Percentiles rank a stretch among this genome's conserved stretches.
phyloP scores from a whole-genome alignment of 2,329 filamentous ascomycete genomes.

The Aspergillus sp. region DNA sequence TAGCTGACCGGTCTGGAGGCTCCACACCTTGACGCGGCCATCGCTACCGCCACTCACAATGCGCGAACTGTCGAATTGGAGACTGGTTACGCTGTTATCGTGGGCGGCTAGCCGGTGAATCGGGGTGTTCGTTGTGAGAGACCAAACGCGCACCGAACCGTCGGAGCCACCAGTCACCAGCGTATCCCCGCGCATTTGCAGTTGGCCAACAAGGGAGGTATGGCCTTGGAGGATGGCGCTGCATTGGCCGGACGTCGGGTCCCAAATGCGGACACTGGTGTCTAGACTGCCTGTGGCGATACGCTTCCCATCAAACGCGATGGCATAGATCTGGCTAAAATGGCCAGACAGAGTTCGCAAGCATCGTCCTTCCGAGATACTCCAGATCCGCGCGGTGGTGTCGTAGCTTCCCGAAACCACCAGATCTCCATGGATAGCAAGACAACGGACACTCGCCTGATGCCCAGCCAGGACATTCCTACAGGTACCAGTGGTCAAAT shows the following conservation, averaged over 20 bases:
- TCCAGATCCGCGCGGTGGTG: conserved; percentile 96
- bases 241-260: conserved; percentile 81
- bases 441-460: conserved; percentile 89
- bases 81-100: conserved; percentile 95
- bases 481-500: conserved; percentile 83
- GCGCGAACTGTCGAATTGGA: conserved; percentile 94
- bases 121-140: conserved; percentile 80
- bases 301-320: conserved; percentile 90
- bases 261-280: conserved; percentile 96
- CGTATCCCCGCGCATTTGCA: conserved; percentile 93
- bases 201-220: conserved; percentile 91
- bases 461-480: conserved; percentile 91
- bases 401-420: conserved; percentile 99
- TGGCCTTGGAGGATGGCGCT: conserved; percentile 93
- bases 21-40: conserved; percentile 98
- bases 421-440: conserved; percentile 94
- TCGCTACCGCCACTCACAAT: conserved; percentile 96
- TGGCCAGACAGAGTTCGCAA: conserved; percentile 87
- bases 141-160: conserved; percentile 95
- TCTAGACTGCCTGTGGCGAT: conserved; percentile 95
- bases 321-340: conserved; percentile 98
- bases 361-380: conserved; percentile 91
- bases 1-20: conserved; percentile 84
- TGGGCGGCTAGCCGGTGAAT: conserved; percentile 95
- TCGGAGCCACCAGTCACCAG: conserved; percentile 95